Percentiles rank a stretch among this genome's conserved stretches.
Conservation (phyloP, 2,329 filamentous ascomycete genomes). For the Trichoderma arundinaceum region DNA sequence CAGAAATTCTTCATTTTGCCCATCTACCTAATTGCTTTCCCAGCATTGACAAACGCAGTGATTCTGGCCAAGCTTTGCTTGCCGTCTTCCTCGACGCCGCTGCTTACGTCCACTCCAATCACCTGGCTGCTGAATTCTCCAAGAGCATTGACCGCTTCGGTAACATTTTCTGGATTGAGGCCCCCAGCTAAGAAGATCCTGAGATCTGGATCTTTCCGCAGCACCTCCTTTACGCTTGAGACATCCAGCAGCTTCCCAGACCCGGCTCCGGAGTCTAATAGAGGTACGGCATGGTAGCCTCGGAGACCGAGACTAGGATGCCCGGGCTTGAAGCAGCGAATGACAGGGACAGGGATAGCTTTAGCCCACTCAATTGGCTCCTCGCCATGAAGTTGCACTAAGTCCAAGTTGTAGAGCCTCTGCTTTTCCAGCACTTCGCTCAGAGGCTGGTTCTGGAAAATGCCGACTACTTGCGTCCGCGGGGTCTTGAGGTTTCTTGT, state of each 20-base stretch:
- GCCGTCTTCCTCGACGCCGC: conserved; percentile 86
- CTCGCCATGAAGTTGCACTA: conserved; percentile 90
- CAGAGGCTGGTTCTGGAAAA: conserved; percentile 91
- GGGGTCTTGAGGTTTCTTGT: conserved; percentile 55
- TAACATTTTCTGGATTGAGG: conserved; percentile 78
- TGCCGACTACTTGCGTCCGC: conserved; percentile 82
- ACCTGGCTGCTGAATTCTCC: conserved; percentile 67
- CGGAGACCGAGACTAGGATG: conserved; percentile 73
- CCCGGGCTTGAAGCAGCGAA: conserved; percentile 80
- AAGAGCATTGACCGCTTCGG: conserved; percentile 65
- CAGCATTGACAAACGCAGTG: conserved; percentile 75
- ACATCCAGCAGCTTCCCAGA: conserved; percentile 80
- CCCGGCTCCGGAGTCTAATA: conserved; percentile 86
- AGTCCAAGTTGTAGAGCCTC: conserved; percentile 75
- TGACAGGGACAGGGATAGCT: conserved; percentile 89
- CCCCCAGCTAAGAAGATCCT: conserved; percentile 85
- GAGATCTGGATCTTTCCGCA: conserved; percentile 73
- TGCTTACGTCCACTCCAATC: conserved; percentile 89
- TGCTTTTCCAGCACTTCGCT: conserved; percentile 81
- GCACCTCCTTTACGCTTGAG: conserved; percentile 67
- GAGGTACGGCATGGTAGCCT: conserved; percentile 81
- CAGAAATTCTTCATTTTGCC: neutral
- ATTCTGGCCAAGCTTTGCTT: conserved; percentile 84
- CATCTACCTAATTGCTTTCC: conserved; percentile 63
- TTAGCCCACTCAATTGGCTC: conserved; percentile 92